Base-by-base conservation (phyloP, 2,329 filamentous ascomycete species). In the Phialocephala sp. region DNA sequence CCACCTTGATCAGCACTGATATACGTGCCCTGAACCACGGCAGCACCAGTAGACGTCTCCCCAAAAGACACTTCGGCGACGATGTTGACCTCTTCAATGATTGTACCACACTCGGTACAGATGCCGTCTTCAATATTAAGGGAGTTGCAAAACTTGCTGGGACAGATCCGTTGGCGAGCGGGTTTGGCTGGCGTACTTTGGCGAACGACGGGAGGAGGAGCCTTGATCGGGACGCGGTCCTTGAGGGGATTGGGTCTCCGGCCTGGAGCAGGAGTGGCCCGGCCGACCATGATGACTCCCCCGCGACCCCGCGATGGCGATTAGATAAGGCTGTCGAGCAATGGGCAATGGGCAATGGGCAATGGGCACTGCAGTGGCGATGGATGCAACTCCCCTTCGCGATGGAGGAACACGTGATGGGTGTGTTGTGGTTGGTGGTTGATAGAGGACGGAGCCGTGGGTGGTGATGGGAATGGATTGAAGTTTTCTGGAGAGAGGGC, bases 41-140 rank as follows among this genome's bases (percentile, higher is more conserved):
- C 94, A 58, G 92, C 93, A 73, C 95, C 95, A 39, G 88, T 89
- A 0, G 92, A 88, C 35, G 88, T 91, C 81, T 99, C 94, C 70
- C 93, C 93, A 75, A 98, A 99, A 24, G 90, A 90, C 68, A 98
- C 87, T 77, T 99, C 95, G 58, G 93, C 87, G 65, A 97, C 94
- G 68, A 98, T 97, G 75, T 96, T 93, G 76, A 88, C 89, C 75
- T 96, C 91, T 72, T 91, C 90, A 63, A 94, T 87, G 71, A 97
- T 88, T 66, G 88, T 89, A 84, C 93, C 94, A 78, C 95, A 98
- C 56, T 87, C 90, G 67, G 89, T 87, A 79, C 95, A 98, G 71
- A 92, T 85, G 43, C 87, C 87, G 71, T 89, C 87, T 60, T 85
- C 81, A 59, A 90, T 84, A 63, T 87, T 84, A 18, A 87, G 86